A percentile compares a stretch with the other conserved stretches of the same genome.
phyloP scores from a whole-genome alignment of 495 filamentous ascomycete genomes.

The Oidiodendron maius region DNA sequence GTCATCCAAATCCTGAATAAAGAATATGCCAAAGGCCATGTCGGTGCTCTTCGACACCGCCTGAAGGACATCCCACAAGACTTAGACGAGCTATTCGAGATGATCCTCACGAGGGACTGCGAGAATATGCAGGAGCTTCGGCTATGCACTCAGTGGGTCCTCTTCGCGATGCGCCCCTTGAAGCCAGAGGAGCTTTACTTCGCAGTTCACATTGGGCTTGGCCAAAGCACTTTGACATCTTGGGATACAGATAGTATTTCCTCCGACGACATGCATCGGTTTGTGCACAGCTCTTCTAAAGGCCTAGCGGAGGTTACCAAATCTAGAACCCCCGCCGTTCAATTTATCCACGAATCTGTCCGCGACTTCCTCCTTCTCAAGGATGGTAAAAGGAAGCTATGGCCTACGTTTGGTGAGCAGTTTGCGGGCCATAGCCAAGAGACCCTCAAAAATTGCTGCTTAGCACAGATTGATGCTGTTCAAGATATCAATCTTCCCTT shows the following conservation, averaged over 20 bases:
- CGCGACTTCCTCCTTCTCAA: conserved; percentile 28
- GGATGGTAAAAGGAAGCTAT: conserved; percentile 12
- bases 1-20: conserved; percentile 19
- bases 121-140: conserved; percentile 6
- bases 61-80: conserved; percentile 20
- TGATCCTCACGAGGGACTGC: conserved; percentile 8
- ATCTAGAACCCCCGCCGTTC: conserved; percentile 16
- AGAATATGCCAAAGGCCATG: conserved; percentile 8
- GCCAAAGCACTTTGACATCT: conserved; percentile 5
- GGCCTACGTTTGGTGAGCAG: conserved; percentile 9
- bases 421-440: conserved; percentile 25
- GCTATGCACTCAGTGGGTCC: conserved; percentile 30
- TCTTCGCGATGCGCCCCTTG: conserved; percentile 23
- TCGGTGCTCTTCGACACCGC: conserved; percentile 5
- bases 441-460: conserved; percentile 28
- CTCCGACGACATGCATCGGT: conserved; percentile 18
- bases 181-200: conserved; percentile 25
- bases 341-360: no score
- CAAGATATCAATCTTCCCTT: neutral
- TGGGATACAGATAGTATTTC: conserved; percentile 18
- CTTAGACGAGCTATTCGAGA: conserved; percentile 22
- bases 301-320: conserved; percentile 25
- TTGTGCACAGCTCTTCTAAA: conserved; percentile 22
- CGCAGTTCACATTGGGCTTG: neutral
- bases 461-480: conserved; percentile 7